Conservation (phyloP, 352 stramenopile genomes). For the Phytophthora rubi region DNA sequence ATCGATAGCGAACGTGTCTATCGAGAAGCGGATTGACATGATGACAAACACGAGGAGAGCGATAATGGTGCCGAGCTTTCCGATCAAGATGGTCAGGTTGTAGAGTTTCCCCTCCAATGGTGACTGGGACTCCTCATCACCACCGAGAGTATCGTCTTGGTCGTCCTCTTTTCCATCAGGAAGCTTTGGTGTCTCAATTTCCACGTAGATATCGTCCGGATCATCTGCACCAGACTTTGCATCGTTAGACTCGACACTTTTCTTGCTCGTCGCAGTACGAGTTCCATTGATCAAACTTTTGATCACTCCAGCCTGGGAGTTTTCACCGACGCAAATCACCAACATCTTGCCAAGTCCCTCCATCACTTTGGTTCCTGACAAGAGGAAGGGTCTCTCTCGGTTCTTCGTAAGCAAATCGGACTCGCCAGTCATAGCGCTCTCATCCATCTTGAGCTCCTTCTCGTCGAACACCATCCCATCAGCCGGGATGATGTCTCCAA, state of each 20-base stretch:
- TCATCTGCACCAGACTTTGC: not conserved
- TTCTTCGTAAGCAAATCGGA: slow-evolving; percentile 43
- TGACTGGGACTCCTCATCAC: slow-evolving; percentile 8
- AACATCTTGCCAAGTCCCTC: slow-evolving; percentile 85
- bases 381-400: slow-evolving; percentile 58
- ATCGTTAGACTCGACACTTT: not conserved
- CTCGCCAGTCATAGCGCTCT: slow-evolving; percentile 54
- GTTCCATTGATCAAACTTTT: slow-evolving; percentile 54
- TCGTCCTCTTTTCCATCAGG: not conserved
- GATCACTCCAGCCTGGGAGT: slow-evolving; percentile 88
- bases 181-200: slow-evolving; percentile 24
- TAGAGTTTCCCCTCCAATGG: slow-evolving; percentile 77
- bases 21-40: slow-evolving; percentile 30
- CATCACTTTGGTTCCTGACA: slow-evolving; percentile 56
- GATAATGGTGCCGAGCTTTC: slow-evolving; percentile 42
- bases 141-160: slow-evolving; percentile 9
- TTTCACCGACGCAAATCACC: slow-evolving; percentile 85
- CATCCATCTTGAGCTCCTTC: slow-evolving; percentile 47
- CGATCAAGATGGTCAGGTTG: slow-evolving; percentile 55
- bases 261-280: not conserved
- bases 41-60: slow-evolving; percentile 55
- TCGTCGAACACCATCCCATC: slow-evolving; percentile 49
- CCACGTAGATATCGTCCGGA: slow-evolving; percentile 18
- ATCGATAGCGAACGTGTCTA: slow-evolving; percentile 42
- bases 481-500: slow-evolving; percentile 48